These are phyloP conservation scores for Yamagishiella unicocca DNA, from an alignment of 139 green algal genomes.

Conservation along the genomic window DNA sequence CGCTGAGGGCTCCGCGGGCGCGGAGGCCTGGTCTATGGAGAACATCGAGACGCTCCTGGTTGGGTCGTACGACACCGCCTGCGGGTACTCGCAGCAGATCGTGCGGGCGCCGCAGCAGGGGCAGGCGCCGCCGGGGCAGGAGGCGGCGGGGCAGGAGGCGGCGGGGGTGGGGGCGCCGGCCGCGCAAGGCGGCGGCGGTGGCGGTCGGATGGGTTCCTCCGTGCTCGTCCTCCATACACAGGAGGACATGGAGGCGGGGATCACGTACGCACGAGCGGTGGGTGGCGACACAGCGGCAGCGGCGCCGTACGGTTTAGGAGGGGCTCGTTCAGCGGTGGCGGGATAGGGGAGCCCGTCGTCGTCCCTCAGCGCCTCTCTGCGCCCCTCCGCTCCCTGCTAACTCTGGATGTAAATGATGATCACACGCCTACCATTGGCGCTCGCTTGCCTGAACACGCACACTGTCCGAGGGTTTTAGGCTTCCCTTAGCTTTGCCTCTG, in stretches of 20 bases:
- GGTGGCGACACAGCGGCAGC: no score
- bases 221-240: constrained; percentile 10
- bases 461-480: no score
- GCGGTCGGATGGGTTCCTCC: neutral
- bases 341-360: no score
- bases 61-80: neutral
- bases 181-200: neutral
- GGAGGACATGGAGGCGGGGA: constrained; percentile 29
- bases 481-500: no score
- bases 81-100: neutral
- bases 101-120: neutral
- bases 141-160: neutral
- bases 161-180: neutral
- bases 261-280: constrained; percentile 24
- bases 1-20: no score
- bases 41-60: neutral
- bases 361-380: no score
- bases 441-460: no score
- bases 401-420: no score
- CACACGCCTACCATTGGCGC: no score
- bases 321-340: no score
- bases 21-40: neutral
- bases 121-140: neutral
- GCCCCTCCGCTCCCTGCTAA: no score
- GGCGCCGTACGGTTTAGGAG: no score